These are phyloP conservation scores for Zygoascus flipseniorum DNA, from an alignment of 805 yeast genomes.

Conservation along the genomic window DNA sequence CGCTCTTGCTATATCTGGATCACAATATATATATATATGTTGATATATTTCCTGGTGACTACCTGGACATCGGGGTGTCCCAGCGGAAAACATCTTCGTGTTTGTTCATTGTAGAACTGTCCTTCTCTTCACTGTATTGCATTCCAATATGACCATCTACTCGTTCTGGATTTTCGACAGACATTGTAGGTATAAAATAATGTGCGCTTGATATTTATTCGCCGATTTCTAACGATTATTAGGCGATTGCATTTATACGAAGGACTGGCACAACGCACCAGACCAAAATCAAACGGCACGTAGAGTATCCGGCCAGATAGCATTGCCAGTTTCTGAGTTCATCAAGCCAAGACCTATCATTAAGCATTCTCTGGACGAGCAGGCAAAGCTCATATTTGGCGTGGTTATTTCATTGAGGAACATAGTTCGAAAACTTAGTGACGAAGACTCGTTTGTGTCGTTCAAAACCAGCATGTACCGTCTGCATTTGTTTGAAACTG, in stretches of 20 bases:
- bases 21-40: neutral
- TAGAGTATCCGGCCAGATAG: neutral
- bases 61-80: too few relatives aligned
- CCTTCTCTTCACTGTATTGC: too few relatives aligned
- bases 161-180: constrained; percentile 88
- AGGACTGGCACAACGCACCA: constrained; percentile 47
- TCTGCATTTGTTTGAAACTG: constrained; percentile 72
- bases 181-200: constrained; percentile 48
- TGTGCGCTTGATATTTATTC: too few relatives aligned
- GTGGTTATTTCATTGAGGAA: constrained; percentile 71
- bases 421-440: constrained; percentile 50
- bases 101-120: too few relatives aligned
- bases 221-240: neutral
- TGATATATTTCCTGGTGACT: neutral
- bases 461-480: constrained; percentile 59
- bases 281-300: neutral
- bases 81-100: too few relatives aligned
- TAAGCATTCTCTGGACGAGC: constrained; percentile 43
- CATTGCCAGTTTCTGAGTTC: neutral
- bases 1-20: too few relatives aligned
- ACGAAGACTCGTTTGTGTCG: constrained; percentile 28
- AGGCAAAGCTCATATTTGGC: constrained; percentile 79
- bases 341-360: neutral
- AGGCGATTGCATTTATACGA: constrained; percentile 68
- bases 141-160: constrained; percentile 49